Conservation (phyloP, 2,329 filamentous ascomycete species). For the Pyrenophora graminea region DNA sequence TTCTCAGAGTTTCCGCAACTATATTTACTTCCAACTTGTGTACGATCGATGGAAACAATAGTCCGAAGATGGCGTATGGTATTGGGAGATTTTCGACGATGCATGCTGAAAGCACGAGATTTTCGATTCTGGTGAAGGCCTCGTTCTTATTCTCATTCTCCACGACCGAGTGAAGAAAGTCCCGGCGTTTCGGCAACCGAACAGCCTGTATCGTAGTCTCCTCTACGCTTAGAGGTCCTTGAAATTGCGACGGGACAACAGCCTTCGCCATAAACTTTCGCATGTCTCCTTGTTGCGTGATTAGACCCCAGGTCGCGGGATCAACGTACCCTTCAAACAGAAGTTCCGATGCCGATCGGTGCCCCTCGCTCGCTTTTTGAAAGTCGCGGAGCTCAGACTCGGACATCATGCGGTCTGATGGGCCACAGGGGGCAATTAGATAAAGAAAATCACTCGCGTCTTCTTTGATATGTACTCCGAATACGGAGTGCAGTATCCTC, state of each 20-base stretch:
- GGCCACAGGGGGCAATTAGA: slow-evolving; percentile 33
- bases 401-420: slow-evolving; percentile 6
- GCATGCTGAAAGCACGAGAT: slow-evolving; percentile 56
- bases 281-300: slow-evolving; percentile 26
- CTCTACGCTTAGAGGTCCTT: neutral
- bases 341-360: slow-evolving; percentile 18
- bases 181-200: slow-evolving; percentile 59
- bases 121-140: slow-evolving; percentile 51
- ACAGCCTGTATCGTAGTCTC: slow-evolving; percentile 21
- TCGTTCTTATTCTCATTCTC: slow-evolving; percentile 16
- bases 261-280: slow-evolving; percentile 27
- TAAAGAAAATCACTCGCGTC: slow-evolving; percentile 36
- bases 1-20: slow-evolving; percentile 64
- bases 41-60: slow-evolving; percentile 73
- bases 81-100: slow-evolving; percentile 53
- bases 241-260: neutral
- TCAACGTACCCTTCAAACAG: slow-evolving; percentile 8
- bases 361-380: slow-evolving; percentile 17
- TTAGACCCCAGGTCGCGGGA: slow-evolving; percentile 28
- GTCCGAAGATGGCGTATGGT: slow-evolving; percentile 53
- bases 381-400: slow-evolving; percentile 21
- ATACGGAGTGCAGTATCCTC: slow-evolving; percentile 32
- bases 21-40: slow-evolving; percentile 70
- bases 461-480: slow-evolving; percentile 25
- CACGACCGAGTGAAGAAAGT: slow-evolving; percentile 59